A percentile compares a stretch with the other conserved stretches of the same genome.
Conservation (phyloP, 805 yeast species). For the Lipomyces kockii region DNA sequence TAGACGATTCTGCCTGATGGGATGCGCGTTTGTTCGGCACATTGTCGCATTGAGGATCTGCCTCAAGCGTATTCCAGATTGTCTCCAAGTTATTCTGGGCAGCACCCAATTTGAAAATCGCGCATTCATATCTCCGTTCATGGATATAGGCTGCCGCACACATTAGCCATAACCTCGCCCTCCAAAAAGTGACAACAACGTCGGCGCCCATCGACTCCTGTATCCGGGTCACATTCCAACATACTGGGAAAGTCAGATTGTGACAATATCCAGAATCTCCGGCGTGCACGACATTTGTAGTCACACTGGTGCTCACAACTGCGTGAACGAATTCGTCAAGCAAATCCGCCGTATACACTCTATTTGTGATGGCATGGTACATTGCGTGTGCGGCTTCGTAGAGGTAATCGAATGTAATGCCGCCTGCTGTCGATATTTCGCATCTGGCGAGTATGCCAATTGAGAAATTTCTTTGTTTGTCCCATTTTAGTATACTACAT, state of each 20-base stretch:
- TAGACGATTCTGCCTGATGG: not conserved
- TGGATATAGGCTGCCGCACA: constrained; percentile 14
- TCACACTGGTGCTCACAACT: not conserved
- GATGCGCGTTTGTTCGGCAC: not conserved
- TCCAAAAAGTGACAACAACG: constrained; percentile 14
- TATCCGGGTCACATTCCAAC: not conserved
- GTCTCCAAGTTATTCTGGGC: constrained; percentile 8
- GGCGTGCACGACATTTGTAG: not conserved
- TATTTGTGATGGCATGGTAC: constrained; percentile 6
- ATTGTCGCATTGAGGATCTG: not conserved
- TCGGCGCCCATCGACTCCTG: not conserved
- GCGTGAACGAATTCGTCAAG: constrained; percentile 9
- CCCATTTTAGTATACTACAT: constrained; percentile 1
- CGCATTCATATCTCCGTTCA: constrained; percentile 8
- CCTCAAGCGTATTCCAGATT: not conserved
- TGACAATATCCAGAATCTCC: not conserved
- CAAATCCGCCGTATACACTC: not conserved
- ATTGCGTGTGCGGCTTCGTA: constrained; percentile 20
- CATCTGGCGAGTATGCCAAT: not conserved
- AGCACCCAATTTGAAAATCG: constrained; percentile 15
- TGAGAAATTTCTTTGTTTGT: not conserved
- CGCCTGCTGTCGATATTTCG: not conserved
- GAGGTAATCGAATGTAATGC: constrained; percentile 18
- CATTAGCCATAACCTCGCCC: constrained; percentile 13
- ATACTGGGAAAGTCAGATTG: not conserved